Evolutionary conservation across 2,329 filamentous ascomycete species (phyloP).

Genomic region (Aschersonia sp.): DNA sequence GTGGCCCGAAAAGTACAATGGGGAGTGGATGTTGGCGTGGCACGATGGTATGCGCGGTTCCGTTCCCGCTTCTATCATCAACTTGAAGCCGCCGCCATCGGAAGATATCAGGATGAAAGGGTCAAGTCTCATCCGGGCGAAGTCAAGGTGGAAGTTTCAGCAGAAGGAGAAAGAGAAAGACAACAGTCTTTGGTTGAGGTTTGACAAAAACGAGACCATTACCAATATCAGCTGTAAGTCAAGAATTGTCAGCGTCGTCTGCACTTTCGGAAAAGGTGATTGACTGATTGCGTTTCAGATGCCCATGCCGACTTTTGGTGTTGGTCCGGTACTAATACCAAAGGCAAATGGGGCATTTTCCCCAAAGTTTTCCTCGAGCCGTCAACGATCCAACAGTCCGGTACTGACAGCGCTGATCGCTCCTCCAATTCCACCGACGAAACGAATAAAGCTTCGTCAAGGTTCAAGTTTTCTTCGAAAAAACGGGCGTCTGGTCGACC

Average conservation of each 20-base stretch:
- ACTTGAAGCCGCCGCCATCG: slow-evolving; percentile 30
- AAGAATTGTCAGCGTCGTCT: neutral
- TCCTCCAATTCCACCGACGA: slow-evolving; percentile 18
- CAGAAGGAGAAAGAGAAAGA: slow-evolving; percentile 28
- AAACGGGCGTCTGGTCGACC: slow-evolving; percentile 16
- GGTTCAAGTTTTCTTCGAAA: slow-evolving; percentile 18
- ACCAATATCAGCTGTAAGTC: slow-evolving; percentile 46
- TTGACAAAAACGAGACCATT: slow-evolving; percentile 53
- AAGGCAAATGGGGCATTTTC: slow-evolving; percentile 39
- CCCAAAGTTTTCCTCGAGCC: slow-evolving; percentile 33
- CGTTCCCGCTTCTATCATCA: slow-evolving; percentile 32
- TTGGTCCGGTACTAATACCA: slow-evolving; percentile 38
- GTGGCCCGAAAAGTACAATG: slow-evolving; percentile 35
- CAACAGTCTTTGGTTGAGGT: slow-evolving; percentile 36
- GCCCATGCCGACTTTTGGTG: slow-evolving; percentile 36
- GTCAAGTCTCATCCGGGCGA: slow-evolving; percentile 31
- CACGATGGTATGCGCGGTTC: slow-evolving; percentile 37
- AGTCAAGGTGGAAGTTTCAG: slow-evolving; percentile 38
- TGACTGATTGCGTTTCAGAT: slow-evolving; percentile 16
- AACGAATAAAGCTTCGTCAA: slow-evolving; percentile 16
- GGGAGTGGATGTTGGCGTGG: slow-evolving; percentile 44
- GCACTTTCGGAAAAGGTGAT: neutral
- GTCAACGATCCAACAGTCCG: slow-evolving; percentile 25
- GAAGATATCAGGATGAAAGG: slow-evolving; percentile 31
- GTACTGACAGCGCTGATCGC: slow-evolving; percentile 12